Evolutionary conservation across 345 rosid genomes (phyloP), one percentile per base, ranked within the genome.

Genomic region (Camelina laxa): DNA sequence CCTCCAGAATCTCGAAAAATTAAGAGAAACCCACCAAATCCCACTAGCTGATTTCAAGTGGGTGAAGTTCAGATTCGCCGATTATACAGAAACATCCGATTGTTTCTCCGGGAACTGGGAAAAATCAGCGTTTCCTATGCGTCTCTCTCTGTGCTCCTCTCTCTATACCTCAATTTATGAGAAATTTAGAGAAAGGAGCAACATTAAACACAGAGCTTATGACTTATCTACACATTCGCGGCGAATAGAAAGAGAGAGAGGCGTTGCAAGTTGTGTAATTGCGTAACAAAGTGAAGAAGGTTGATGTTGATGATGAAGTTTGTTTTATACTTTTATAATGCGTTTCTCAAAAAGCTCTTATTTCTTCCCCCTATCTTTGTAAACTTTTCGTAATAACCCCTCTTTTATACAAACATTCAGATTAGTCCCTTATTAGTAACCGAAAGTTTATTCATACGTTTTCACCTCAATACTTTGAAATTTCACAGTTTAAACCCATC

Each of bases 21-120:
- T 61, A 8, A 57, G 33, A 58, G 68, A 72, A 72, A 70, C 75
- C 87, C 84, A 73, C 67, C 67, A 77, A 79, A 70, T 72, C 75
- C 82, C 84, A 77, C 75, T 35, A 84, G 70, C 54, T 73, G n/a
- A 68, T 76, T 60, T 64, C 60, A 19, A 80, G 10, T 61, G 21
- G 22, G 30, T 35, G 50, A 72, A 42, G 60, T 65, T 72, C 44
- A 31, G 57, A 63, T 69, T 22, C 71, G 65, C 69, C 67, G 58
- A 15, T 33, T 33, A 6, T 1, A 39, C 0, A 36, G 45, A 58
- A 49, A 20, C 60, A 12, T 16, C 73, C 56, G 58, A 48, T 27
- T 67, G 24, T 16, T 55, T 63, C 35, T 9, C 71, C 45, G 21
- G 70, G 17, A 65, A 58, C 62, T 45, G 59, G 10, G 20, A 19